A percentile compares a stretch with the other conserved stretches of the same genome.
phyloP scores from a whole-genome alignment of 2,329 filamentous ascomycete species.

The Aureobasidium sp. region DNA sequence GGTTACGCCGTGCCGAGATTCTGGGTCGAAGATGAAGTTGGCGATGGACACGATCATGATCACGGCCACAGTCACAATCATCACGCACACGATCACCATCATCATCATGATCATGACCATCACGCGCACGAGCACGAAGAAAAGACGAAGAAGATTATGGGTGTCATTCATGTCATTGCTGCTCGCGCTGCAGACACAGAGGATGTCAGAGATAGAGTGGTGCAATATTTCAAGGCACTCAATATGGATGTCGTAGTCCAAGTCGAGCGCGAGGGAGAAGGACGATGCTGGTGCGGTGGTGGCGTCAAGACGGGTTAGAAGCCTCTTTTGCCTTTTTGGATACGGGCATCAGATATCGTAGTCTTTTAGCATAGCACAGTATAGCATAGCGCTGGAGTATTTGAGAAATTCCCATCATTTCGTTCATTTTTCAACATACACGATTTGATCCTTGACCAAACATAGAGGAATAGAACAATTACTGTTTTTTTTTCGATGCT shows the following conservation, averaged over 20 bases:
- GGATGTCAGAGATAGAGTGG: slow-evolving; percentile 74
- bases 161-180: slow-evolving; percentile 80
- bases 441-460: too few species aligned
- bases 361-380: background rate
- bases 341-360: background rate
- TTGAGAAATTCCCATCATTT: too few species aligned
- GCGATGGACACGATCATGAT: slow-evolving; percentile 23
- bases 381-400: too few species aligned
- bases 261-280: slow-evolving; percentile 77
- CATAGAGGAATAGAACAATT: too few species aligned
- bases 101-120: slow-evolving; percentile 22
- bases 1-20: slow-evolving; percentile 84
- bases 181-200: slow-evolving; percentile 65
- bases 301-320: slow-evolving; percentile 25
- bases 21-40: slow-evolving; percentile 71
- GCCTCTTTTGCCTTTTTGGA: background rate
- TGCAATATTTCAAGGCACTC: slow-evolving; percentile 60
- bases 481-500: too few species aligned
- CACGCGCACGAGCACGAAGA: slow-evolving; percentile 24
- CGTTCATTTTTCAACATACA: too few species aligned
- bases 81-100: slow-evolving; percentile 22
- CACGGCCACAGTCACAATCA: slow-evolving; percentile 19
- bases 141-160: slow-evolving; percentile 52
- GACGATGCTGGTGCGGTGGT: slow-evolving; percentile 55
- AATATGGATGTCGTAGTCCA: slow-evolving; percentile 80